Percentiles rank a stretch among this genome's conserved stretches.
phyloP scores from a whole-genome alignment of 225 moss, liverwort and hornwort species.

The Pseudoscleropodium purum region DNA sequence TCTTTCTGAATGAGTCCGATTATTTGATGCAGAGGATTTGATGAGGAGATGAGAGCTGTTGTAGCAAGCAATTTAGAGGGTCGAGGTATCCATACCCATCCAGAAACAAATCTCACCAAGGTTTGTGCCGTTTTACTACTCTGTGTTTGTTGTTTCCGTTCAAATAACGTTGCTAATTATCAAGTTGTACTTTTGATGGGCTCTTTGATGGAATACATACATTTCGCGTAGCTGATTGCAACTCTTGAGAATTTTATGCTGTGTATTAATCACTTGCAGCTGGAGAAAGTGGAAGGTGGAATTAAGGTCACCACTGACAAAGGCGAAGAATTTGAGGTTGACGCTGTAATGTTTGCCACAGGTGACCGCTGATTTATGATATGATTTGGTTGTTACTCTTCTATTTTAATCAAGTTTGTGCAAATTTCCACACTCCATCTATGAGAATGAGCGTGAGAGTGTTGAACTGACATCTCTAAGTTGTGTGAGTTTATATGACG shows the following conservation, averaged over 20 bases:
- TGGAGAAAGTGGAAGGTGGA: conserved; percentile 69
- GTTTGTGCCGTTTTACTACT: conserved; percentile 11
- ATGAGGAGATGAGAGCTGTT: conserved; percentile 54
- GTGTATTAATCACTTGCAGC: conserved; percentile 14
- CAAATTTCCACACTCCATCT: neutral
- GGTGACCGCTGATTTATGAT: conserved; percentile 16
- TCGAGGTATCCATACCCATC: conserved; percentile 59
- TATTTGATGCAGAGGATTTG: conserved; percentile 58
- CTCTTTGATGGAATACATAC: neutral
- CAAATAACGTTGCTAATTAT: neutral
- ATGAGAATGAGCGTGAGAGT: neutral
- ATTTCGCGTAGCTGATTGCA: neutral
- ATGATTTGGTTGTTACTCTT: neutral
- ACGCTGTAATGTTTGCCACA: conserved; percentile 84
- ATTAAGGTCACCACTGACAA: conserved; percentile 70
- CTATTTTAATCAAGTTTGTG: neutral
- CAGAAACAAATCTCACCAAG: conserved; percentile 52
- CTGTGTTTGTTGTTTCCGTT: neutral
- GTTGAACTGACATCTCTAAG: neutral
- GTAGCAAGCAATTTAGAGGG: conserved; percentile 66
- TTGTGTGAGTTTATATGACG: neutral
- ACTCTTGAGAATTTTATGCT: neutral
- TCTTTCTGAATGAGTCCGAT: neutral
- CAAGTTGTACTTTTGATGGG: neutral
- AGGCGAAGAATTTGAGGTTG: conserved; percentile 58